Conservation (phyloP, 2,329 filamentous ascomycete genomes). For the Aspergillus arachidicola region DNA sequence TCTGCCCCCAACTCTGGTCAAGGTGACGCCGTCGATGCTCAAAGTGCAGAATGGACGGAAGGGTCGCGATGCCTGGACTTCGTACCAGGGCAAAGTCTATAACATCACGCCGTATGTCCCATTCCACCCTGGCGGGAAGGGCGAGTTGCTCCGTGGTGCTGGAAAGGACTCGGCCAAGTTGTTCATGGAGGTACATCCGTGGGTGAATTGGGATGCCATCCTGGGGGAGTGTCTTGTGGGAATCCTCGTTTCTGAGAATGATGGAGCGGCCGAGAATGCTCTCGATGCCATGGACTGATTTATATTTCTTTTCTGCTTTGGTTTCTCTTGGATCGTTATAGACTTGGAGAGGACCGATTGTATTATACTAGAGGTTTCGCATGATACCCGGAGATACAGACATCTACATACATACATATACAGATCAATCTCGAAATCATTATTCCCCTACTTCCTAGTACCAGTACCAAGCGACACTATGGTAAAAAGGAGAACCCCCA, state of each 20-base stretch:
- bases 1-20: constrained; percentile 58
- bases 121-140: constrained; percentile 81
- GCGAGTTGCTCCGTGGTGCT: constrained; percentile 64
- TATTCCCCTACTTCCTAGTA: neutral
- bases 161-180: constrained; percentile 67
- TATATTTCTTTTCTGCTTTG: neutral
- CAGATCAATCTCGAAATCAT: constrained; percentile 1
- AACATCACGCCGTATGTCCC: constrained; percentile 88
- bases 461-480: neutral
- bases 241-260: constrained; percentile 60
- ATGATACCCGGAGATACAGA: constrained; percentile 7
- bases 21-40: constrained; percentile 81
- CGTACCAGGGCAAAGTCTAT: constrained; percentile 86
- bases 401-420: constrained; percentile 8
- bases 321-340: neutral
- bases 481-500: neutral
- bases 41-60: constrained; percentile 78
- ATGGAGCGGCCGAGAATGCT: constrained; percentile 38
- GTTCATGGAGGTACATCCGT: constrained; percentile 67
- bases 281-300: constrained; percentile 64
- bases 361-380: constrained; percentile 8
- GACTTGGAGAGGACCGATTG: neutral
- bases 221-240: constrained; percentile 63
- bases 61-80: constrained; percentile 87
- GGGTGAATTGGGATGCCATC: constrained; percentile 72